Evolutionary conservation across 257 asterid species (phyloP).

Genomic region (Lycium barbarum): DNA sequence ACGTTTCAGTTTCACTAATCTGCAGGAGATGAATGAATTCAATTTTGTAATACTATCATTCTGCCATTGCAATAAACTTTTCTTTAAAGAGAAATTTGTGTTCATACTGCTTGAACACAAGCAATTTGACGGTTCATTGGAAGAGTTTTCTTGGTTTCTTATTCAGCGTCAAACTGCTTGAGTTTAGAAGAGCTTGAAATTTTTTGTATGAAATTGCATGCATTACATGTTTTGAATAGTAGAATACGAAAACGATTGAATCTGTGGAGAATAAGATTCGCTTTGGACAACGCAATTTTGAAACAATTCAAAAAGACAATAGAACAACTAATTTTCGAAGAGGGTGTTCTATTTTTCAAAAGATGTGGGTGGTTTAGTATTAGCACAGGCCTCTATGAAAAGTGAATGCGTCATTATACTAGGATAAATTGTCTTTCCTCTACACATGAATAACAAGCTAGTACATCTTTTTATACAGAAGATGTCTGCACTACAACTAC

Average conservation of each 20-base stretch:
- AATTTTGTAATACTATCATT: conserved; percentile 39
- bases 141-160: not conserved
- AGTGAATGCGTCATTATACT: no score
- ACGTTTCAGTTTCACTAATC: not conserved
- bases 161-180: not conserved
- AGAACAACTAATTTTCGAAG: not conserved
- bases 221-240: not conserved
- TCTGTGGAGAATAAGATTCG: not conserved
- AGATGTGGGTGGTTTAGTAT: no score
- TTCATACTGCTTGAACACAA: not conserved
- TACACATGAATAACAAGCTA: no score
- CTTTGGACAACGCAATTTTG: not conserved
- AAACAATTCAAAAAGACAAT: not conserved
- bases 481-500: no score
- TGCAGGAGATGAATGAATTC: conserved; percentile 27
- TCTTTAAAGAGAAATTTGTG: not conserved
- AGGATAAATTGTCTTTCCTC: no score
- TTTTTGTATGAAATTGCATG: not conserved
- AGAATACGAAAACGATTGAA: not conserved
- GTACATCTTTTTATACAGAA: no score
- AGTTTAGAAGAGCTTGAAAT: not conserved
- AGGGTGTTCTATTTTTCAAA: no score
- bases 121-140: not conserved
- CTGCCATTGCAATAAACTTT: conserved; percentile 1
- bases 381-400: no score